These are phyloP conservation scores for Malus domestica DNA, from an alignment of 306 rosid species.

Conservation along the genomic window DNA sequence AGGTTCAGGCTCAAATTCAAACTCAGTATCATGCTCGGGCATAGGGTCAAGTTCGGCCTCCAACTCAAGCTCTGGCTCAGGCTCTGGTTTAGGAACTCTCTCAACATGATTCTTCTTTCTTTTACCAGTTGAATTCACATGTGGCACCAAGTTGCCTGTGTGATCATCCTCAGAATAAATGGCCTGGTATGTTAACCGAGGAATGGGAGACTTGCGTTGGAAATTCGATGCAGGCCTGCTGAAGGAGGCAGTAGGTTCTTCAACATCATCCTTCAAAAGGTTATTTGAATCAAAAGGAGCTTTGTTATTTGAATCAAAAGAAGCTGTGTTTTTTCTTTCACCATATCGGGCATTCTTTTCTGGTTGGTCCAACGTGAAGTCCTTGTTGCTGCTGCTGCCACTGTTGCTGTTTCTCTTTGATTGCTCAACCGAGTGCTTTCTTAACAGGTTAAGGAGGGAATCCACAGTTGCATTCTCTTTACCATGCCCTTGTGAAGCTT, in stretches of 20 bases:
- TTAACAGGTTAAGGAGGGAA: slow-evolving; percentile 76
- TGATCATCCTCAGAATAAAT: slow-evolving; percentile 32
- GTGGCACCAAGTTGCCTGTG: slow-evolving; percentile 15
- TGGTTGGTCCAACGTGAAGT: slow-evolving; percentile 34
- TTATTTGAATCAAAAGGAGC: slow-evolving; percentile 38
- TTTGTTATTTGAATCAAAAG: slow-evolving; percentile 28
- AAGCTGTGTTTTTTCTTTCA: slow-evolving; percentile 30
- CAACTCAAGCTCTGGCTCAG: slow-evolving; percentile 15
- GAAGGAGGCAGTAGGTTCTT: slow-evolving; percentile 32
- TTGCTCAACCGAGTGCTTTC: slow-evolving; percentile 76
- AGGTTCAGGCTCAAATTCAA: slow-evolving; percentile 12
- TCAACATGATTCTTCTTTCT: slow-evolving; percentile 31
- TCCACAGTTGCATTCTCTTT: slow-evolving; percentile 74
- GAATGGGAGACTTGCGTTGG: slow-evolving; percentile 77
- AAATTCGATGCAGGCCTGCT: slow-evolving; percentile 72
- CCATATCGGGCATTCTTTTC: slow-evolving; percentile 34
- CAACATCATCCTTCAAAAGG: slow-evolving; percentile 41
- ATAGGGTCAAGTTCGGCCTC: slow-evolving; percentile 38
- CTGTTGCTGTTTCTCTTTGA: slow-evolving; percentile 51
- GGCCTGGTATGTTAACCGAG: slow-evolving; percentile 60
- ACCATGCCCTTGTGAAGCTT: slow-evolving; percentile 42
- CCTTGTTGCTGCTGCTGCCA: slow-evolving; percentile 36
- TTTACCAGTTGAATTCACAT: slow-evolving; percentile 26
- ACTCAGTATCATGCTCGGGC: neutral
- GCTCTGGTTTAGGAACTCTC: slow-evolving; percentile 26